Evolutionary conservation across 73 alveolate genomes (phyloP), one percentile per base, ranked within the genome.

Genomic region (Paramecium tetraurelia): DNA sequence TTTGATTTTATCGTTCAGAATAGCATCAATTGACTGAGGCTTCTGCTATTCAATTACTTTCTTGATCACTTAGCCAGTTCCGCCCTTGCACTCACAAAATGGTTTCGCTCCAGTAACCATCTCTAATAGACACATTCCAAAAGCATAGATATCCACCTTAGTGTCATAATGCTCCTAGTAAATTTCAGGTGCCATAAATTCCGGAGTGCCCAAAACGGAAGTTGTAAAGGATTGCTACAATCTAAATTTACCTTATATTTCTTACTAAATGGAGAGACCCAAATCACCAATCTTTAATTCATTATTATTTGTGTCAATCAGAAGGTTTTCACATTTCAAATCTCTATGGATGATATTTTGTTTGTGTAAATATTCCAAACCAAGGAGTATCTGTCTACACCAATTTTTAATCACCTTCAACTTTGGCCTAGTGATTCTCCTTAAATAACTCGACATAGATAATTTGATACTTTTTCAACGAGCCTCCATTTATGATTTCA

Each of bases 161-260:
- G 99, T 98, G 5, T 98, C 99, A 92, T 99, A 99, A 27, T 31
- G 40, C 93, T 96, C 99, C 53, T 98, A 97, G 92, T 98, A 98
- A 18, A 99, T 96, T 92, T 99, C 99, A 53, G 99, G 99, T 3
- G 99, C 99, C 96, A 98, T 98, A 96, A 97, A 99, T 95, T 98
- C 99, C 29, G 99, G 98, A 40, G 99, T 98, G 22, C 99, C 99
- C 43, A 97, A 89, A 44, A 98, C 98, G 57, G 98, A 96, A n/a
- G 80, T 63, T 20, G 93, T 86, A 35, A 86, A 86, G 11, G 59
- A 72, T 24, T 68, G 10, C 5, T 86, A 31, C 12, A 86, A 63
- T 35, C 88, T 86, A 14, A 68, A 21, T 11, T 75, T 36, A 75
- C 1, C 5, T 14, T n/a, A 4, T 14, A 44, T 33, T 20, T 85